Conservation (phyloP, 1,284 basidiomycete genomes). For the Cryptococcus depauperatus region DNA sequence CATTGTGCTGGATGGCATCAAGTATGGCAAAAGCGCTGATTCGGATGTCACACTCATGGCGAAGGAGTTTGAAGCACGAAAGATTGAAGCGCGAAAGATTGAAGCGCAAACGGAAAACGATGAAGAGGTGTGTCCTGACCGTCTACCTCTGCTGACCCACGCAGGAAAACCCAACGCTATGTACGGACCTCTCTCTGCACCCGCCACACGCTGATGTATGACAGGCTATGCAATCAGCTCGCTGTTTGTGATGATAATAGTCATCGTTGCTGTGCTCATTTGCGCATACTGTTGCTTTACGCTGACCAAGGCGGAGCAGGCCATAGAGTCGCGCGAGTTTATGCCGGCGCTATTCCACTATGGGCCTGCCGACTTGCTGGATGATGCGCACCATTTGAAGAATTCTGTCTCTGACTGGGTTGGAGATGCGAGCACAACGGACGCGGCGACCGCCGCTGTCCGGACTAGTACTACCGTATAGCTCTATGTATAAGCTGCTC, state of each 20-base stretch:
- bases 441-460: too few relatives aligned
- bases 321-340: constrained; percentile 21
- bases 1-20: constrained; percentile 23
- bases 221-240: constrained; percentile 25
- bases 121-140: too few relatives aligned
- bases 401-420: constrained; percentile 5
- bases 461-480: too few relatives aligned
- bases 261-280: constrained; percentile 19
- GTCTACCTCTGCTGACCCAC: too few relatives aligned
- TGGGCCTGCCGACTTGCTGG: constrained; percentile 16
- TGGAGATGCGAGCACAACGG: too few relatives aligned
- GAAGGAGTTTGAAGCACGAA: constrained; percentile 4
- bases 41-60: constrained; percentile 12
- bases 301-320: constrained; percentile 24
- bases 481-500: too few relatives aligned
- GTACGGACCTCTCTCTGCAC: too few relatives aligned
- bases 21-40: constrained; percentile 12
- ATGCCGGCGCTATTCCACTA: constrained; percentile 28
- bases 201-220: too few relatives aligned
- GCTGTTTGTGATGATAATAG: constrained; percentile 14
- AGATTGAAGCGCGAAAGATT: constrained; percentile 1
- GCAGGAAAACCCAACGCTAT: too few relatives aligned
- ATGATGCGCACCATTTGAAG: constrained; percentile 2
- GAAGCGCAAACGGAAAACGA: too few relatives aligned
- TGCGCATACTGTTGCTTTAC: constrained; percentile 17